Conservation (phyloP, 1,284 basidiomycete genomes). For the Phellopilus nigrolimitatus region DNA sequence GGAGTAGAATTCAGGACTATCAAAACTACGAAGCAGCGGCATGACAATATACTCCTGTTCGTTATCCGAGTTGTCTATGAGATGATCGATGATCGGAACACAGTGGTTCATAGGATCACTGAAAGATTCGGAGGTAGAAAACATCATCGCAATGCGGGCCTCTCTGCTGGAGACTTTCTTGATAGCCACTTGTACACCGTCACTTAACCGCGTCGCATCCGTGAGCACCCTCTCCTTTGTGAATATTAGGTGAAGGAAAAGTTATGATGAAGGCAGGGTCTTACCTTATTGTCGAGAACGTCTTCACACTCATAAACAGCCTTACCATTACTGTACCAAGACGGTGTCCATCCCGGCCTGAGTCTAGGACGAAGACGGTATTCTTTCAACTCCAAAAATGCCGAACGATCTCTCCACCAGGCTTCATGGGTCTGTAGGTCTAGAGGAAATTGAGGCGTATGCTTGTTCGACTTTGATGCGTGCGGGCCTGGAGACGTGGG, state of each 20-base stretch:
- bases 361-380: slow-evolving; percentile 25
- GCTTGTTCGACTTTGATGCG: no score
- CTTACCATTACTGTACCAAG: slow-evolving; percentile 20
- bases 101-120: slow-evolving; percentile 20
- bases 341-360: slow-evolving; percentile 23
- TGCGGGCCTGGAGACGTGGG: no score
- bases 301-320: slow-evolving; percentile 22
- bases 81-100: slow-evolving; percentile 20
- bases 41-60: slow-evolving; percentile 15
- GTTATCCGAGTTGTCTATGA: slow-evolving; percentile 2
- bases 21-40: slow-evolving; percentile 17
- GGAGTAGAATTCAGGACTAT: slow-evolving; percentile 15
- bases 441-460: no score
- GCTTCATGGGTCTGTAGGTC: background rate
- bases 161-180: no score
- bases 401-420: slow-evolving; percentile 12
- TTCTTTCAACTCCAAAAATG: slow-evolving; percentile 11
- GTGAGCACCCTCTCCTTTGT: background rate
- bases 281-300: background rate
- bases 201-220: no score
- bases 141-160: slow-evolving; percentile 9
- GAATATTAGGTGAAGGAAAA: background rate
- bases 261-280: background rate
- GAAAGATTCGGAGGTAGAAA: slow-evolving; percentile 1
- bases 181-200: no score